Evolutionary conservation across 2,329 filamentous ascomycete genomes (phyloP), one percentile per base, ranked within the genome.

Genomic region (Aspergillus tubingensis): DNA sequence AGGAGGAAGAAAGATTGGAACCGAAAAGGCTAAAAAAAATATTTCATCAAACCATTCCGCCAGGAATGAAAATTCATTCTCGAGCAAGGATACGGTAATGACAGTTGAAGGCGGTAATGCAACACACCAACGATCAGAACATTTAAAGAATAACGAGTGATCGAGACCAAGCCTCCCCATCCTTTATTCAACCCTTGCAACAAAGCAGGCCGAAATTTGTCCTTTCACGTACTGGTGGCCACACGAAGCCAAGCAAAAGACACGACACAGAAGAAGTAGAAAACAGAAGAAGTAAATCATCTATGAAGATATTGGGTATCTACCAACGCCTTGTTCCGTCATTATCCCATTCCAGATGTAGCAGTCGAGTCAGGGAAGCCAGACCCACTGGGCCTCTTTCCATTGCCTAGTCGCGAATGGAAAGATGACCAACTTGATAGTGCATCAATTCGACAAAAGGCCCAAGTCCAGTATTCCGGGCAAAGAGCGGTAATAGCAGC

Each of bases 311-410:
- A 70, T 66, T 74, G 75, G 76, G 76, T 77, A 77, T 77, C 74
- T 77, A 74, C 70, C 72, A 77, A 77, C 73, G 74, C 75, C 74
- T 75, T 72, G 71, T 75, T 73, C 76, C 75, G 62, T 75, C 73
- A 70, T 76, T 68, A 72, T 74, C 73, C 73, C 67, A 65, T 72
- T 65, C 69, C 68, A 62, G 64, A 52, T 63, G 67, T 64, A 71
- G 62, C 63, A 67, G 65, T 66, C 65, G 65, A 67, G 62, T 66
- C 61, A 60, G 66, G 32, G 60, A 68, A 60, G 57, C 36, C 55
- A 61, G 63, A 62, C 65, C 66, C 66, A 67, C 67, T 65, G 62
- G 63, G 39, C n/a, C 62, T 65, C 63, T 36, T 60, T 54, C 47
- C 52, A 62, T 64, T 62, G 54, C 66, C 61, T 61, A 65, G 63